phyloP scores from a whole-genome alignment of 148 eudicot species.

The Vaccinium darrowii region DNA sequence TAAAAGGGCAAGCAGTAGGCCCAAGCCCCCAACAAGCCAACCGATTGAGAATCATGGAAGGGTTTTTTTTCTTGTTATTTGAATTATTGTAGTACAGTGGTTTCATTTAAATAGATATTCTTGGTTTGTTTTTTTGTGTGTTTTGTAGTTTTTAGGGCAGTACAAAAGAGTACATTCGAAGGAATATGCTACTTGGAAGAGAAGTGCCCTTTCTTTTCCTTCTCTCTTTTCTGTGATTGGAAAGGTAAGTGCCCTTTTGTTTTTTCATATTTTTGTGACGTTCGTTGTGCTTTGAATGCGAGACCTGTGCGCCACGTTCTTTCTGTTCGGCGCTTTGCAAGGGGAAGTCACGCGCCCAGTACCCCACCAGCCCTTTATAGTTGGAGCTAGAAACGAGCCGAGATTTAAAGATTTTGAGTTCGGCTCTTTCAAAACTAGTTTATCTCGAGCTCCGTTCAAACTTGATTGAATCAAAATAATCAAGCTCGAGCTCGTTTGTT shows the following conservation, averaged over 20 bases:
- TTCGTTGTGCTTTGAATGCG: constrained; percentile 2
- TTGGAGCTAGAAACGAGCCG: too few species aligned
- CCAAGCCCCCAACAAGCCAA: background rate
- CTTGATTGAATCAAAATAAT: background rate
- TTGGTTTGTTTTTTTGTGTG: background rate
- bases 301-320: constrained; percentile 15
- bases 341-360: background rate
- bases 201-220: background rate
- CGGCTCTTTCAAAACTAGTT: background rate
- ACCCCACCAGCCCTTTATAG: too few species aligned
- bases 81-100: background rate
- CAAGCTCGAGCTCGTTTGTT: background rate
- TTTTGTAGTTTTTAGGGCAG: background rate
- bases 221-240: background rate
- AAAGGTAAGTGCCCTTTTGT: too few species aligned
- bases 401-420: background rate
- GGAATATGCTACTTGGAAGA: constrained; percentile 9
- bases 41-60: background rate
- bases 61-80: background rate
- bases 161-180: constrained; percentile 12
- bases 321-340: background rate
- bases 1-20: background rate
- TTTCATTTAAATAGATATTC: background rate
- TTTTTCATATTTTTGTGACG: background rate
- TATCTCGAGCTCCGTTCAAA: background rate